These are phyloP conservation scores for Populus ilicifolia DNA, from an alignment of 345 rosid species.

Conservation along the genomic window DNA sequence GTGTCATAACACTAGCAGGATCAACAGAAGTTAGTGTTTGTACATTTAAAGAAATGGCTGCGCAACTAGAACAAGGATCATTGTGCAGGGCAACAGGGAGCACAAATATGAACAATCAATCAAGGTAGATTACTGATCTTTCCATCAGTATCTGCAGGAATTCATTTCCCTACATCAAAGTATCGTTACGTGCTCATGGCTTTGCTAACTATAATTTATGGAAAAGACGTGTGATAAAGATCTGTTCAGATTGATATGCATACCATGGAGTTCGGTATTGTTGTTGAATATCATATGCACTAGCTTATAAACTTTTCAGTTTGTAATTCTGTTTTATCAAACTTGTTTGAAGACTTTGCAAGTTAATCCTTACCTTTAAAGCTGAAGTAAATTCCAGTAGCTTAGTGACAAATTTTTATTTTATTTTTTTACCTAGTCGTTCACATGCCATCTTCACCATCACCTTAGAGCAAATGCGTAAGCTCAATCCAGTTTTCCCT, in stretches of 20 bases:
- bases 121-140: constrained; percentile 53
- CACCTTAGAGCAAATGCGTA: constrained; percentile 91
- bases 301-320: neutral
- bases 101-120: constrained; percentile 97
- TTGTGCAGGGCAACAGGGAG: constrained; percentile 94
- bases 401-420: constrained; percentile 9
- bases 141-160: neutral
- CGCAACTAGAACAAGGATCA: constrained; percentile 95
- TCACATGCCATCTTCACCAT: constrained; percentile 99
- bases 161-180: neutral
- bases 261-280: neutral
- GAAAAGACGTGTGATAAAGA: neutral
- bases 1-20: constrained; percentile 95
- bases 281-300: neutral
- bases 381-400: neutral
- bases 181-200: neutral
- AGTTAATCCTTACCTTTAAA: neutral
- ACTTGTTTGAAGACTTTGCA: neutral
- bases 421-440: constrained; percentile 57
- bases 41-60: constrained; percentile 84
- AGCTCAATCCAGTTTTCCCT: constrained; percentile 51
- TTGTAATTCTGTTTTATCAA: neutral
- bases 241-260: neutral
- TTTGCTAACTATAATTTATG: neutral
- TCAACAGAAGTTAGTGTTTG: constrained; percentile 86